Percentiles rank a stretch among this genome's conserved stretches.
These are phyloP conservation scores for Atkinsonella hypoxylon DNA, from an alignment of 2,329 filamentous ascomycete genomes.

Conservation along the genomic window DNA sequence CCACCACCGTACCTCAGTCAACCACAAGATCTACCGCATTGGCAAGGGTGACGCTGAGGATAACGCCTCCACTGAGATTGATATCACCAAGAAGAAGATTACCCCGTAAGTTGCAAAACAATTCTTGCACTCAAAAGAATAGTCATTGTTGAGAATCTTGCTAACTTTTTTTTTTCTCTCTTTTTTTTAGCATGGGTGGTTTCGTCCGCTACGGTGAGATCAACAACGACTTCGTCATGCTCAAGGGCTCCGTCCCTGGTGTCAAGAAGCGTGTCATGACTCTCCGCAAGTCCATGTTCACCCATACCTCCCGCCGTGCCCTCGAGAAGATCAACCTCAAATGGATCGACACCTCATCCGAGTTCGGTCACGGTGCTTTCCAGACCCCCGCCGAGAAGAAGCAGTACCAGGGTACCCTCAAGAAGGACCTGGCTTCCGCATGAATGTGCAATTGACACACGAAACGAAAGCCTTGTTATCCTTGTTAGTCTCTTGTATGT, in stretches of 20 bases:
- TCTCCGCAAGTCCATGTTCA: slow-evolving; percentile 97
- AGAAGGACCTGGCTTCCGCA: slow-evolving; percentile 70
- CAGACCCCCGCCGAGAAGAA: slow-evolving; percentile 98
- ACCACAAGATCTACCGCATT: slow-evolving; percentile 99
- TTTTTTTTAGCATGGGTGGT: slow-evolving; percentile 67
- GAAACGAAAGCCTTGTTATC: slow-evolving; percentile 26
- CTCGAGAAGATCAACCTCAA: slow-evolving; percentile 99
- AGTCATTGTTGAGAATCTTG: too few species aligned
- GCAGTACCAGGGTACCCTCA: slow-evolving; percentile 94
- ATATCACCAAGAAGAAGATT: slow-evolving; percentile 98
- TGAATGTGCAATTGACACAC: slow-evolving; percentile 20
- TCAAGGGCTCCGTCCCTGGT: slow-evolving; percentile 97
- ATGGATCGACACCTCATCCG: slow-evolving; percentile 99
- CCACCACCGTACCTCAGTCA: slow-evolving; percentile 99
- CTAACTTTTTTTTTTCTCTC: background rate
- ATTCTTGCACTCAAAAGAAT: too few species aligned
- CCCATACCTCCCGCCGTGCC: slow-evolving; percentile 86
- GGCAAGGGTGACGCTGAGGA: slow-evolving; percentile 84
- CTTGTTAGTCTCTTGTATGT: slow-evolving; percentile 21
- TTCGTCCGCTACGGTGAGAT: slow-evolving; percentile 99
- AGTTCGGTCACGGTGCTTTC: slow-evolving; percentile 99
- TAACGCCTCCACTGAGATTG: slow-evolving; percentile 89
- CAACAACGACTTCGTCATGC: slow-evolving; percentile 97
- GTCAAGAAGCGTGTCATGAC: slow-evolving; percentile 99
- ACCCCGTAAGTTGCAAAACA: slow-evolving; percentile 64